Base-by-base conservation (phyloP, 768 basidiomycete species). In the Sarcomyxa edulis region DNA sequence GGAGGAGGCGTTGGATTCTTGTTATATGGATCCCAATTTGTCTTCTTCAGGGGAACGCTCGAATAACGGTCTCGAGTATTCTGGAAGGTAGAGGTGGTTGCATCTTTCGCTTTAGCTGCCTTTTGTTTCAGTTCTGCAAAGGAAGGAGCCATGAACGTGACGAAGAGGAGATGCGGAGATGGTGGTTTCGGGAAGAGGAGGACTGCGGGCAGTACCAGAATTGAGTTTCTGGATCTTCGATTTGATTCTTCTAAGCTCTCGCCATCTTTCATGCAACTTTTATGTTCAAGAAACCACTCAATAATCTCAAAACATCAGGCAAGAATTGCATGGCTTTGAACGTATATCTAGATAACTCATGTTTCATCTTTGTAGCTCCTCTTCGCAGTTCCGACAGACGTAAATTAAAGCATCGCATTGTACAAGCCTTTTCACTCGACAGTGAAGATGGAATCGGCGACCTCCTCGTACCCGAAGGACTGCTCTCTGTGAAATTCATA, bases 271-370 rank as follows among this genome's bases (percentile, higher is more conserved):
- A n/a, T n/a, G n/a, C n/a, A n/a, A n/a, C n/a, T n/a, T n/a, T n/a
- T n/a, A 86, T 87, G 85, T 89, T 89, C 73, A 88, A 89, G 56
- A 89, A 86, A 59, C 77, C 84, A 7, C 54, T 81, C 6, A 66
- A 72, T 35, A 76, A 74, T 42, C 50, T 78, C 37, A 89, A 89
- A 54, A 87, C 84, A 1, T 82, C 80, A 12, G 46, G 46, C 40
- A 27, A 26, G 25, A 11, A 14, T 28, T 28, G 15, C 18, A n/a
- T 12, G 15, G n/a, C n/a, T n/a, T n/a, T n/a, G n/a, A n/a, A n/a
- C n/a, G n/a, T n/a, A n/a, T n/a, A n/a, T n/a, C n/a, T n/a, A n/a
- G n/a, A 12, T 39, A 28, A 39, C 21, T 39, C 1, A 18, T 23
- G n/a, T 15, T 15, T 23, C 30, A n/a, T n/a, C n/a, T n/a, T n/a